Evolutionary conservation across 208 protist species (phyloP), one percentile per base, ranked within the genome.

Genomic region (Wallacemonas rigidus): DNA sequence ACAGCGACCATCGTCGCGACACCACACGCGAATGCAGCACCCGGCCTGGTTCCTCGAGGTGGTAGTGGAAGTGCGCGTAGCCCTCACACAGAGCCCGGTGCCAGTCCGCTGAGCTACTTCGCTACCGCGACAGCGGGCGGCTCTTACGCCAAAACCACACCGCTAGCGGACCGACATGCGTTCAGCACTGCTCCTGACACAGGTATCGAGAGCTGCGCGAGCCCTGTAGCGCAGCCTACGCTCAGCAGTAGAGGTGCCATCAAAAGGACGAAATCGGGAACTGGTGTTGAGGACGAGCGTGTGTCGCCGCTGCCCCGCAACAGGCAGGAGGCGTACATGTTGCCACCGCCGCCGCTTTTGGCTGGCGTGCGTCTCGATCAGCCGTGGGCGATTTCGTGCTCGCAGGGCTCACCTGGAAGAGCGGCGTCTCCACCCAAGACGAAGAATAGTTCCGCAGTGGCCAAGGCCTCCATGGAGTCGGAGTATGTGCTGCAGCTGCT

Each of bases 401-500:
- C 60, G 4, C 60, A 36, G 43, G 53, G 53, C 53, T 57, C 17
- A 0, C 26, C 53, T 17, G 17, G 15, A n/a, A 7, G 15, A 17
- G 14, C 9, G 6, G 53, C 53, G 17, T 35, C 53, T 57, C 15
- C 14, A 17, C 6, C 53, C 15, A 50, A 5, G 14, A 63, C 43
- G 11, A 48, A 6, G 41, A 65, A 5, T 17, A 12, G 3, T 5
- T 5, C 8, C 4, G 41, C 7, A 41, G 39, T 26, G 15, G 36
- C 14, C 41, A 41, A 45, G 7, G 60, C 39, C 11, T 44, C 43
- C 4, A 65, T 65, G 60, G 60, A 65, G 17, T 65, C 60, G 5
- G 60, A 65, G 41, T 65, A 45, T 17, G 11, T 65, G 41, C 15
- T 65, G 38, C 60, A 65, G 60, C 60, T 65, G 41, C 60, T 65